Base-by-base conservation (phyloP, 768 basidiomycete species). In the Serendipita sp. region DNA sequence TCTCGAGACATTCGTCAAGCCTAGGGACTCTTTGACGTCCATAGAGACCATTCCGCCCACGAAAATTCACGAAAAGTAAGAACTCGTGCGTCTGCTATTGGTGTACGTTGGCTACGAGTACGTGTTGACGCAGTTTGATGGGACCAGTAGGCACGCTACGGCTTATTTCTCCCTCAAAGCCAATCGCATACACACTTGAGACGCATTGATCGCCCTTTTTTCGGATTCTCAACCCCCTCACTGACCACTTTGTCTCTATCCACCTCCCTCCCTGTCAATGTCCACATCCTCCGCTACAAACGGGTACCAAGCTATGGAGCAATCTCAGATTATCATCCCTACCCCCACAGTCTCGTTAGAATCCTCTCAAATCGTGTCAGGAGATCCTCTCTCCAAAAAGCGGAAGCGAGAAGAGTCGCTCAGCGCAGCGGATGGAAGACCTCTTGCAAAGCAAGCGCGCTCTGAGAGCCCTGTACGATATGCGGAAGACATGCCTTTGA, bases 391-490 rank as follows among this genome's bases (percentile, higher is more conserved):
- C 67, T 45, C 75, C 64, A 84, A 83, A 75, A 88, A 89, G 73
- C 82, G 88, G 42, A 90, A 88, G 72, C 84, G 86, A 16, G 31
- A 28, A n/a, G 44, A 61, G 41, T 62, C 79, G 16, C 70, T 75
- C 63, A 67, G 73, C 17, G 77, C 76, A 65, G 68, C 72, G 65
- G 77, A 77, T 62, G 82, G 82, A 64, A 76, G 79, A 50, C 77
- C 77, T 7, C 67, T 77, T 1, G 64, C 73, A 58, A 87, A 86
- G 70, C 78, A 76, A 2, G 73, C 69, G 16, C 81, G 79, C 68
- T 75, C 75, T n/a, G 70, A 72, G 56, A 68, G 66, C 56, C 65
- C 61, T 17, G 60, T 76, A 3, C 74, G 71, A 16, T 72, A 75
- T 66, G 72, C 75, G 11, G 81, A 76, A 17, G 78, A 82, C 67